Conservation (phyloP, 1,284 basidiomycete genomes). For the Moesziomyces sp. region DNA sequence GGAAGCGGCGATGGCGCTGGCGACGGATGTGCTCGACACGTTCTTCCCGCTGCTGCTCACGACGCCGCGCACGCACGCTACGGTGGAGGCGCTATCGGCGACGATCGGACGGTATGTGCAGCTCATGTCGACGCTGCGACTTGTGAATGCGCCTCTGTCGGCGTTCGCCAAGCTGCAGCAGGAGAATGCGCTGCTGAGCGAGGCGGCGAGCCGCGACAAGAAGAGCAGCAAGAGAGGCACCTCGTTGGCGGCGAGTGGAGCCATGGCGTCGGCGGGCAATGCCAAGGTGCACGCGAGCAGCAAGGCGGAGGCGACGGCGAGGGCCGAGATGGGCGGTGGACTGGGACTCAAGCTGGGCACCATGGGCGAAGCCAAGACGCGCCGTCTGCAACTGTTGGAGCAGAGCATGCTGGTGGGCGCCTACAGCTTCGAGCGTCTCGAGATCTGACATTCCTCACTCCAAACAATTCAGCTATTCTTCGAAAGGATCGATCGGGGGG, state of each 20-base stretch:
- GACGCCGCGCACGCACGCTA: constrained; percentile 30
- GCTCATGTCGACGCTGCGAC: constrained; percentile 23
- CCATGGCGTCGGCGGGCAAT: constrained; percentile 40
- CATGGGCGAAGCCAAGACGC: constrained; percentile 32
- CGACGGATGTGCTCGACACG: constrained; percentile 49
- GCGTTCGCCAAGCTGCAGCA: constrained; percentile 49
- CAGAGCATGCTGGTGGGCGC: constrained; percentile 54
- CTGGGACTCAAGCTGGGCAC: constrained; percentile 43
- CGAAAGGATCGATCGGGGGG: too few species aligned
- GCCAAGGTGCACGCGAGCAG: constrained; percentile 23
- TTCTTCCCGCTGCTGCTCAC: constrained; percentile 49
- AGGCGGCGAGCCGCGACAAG: not conserved
- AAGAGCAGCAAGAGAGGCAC: constrained; percentile 6
- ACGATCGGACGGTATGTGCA: constrained; percentile 38
- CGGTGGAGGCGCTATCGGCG: constrained; percentile 33
- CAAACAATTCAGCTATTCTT: too few species aligned
- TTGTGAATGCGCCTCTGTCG: constrained; percentile 46
- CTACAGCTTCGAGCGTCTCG: constrained; percentile 46
- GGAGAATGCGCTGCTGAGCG: constrained; percentile 23
- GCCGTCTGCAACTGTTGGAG: constrained; percentile 36
- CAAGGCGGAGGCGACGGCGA: constrained; percentile 24
- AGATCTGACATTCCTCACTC: constrained; percentile 20
- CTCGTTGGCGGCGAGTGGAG: constrained; percentile 26
- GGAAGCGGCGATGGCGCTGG: constrained; percentile 30
- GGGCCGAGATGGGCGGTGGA: constrained; percentile 54